These are phyloP conservation scores for Fusarium sulawesiense DNA, from an alignment of 2,329 filamentous ascomycete species.

Conservation along the genomic window DNA sequence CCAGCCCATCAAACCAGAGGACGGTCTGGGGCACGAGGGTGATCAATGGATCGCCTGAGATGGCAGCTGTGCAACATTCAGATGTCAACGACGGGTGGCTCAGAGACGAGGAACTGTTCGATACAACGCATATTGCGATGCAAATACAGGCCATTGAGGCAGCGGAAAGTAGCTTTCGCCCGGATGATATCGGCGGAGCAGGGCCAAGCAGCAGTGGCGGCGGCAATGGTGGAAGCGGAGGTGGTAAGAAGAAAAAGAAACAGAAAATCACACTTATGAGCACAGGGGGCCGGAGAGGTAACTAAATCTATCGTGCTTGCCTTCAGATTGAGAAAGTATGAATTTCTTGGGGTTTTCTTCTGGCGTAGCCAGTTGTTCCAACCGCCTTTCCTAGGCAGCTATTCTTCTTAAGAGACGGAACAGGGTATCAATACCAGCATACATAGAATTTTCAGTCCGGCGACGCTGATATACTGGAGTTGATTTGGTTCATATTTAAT, in stretches of 20 bases:
- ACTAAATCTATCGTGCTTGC: slow-evolving; percentile 40
- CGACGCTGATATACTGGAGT: not conserved
- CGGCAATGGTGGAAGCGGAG: slow-evolving; percentile 49
- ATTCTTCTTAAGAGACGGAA: slow-evolving; percentile 10
- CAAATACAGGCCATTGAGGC: slow-evolving; percentile 68
- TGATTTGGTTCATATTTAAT: not conserved
- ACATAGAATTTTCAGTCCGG: slow-evolving; percentile 7
- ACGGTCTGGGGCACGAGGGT: slow-evolving; percentile 94
- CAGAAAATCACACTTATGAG: slow-evolving; percentile 80
- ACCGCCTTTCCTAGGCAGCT: not conserved
- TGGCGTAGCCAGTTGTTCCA: not conserved
- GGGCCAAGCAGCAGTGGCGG: slow-evolving; percentile 35
- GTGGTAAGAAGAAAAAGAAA: slow-evolving; percentile 74
- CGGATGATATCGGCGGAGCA: slow-evolving; percentile 34
- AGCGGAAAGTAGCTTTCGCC: slow-evolving; percentile 46
- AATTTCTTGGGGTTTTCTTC: not conserved
- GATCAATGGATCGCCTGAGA: slow-evolving; percentile 69
- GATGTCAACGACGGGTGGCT: slow-evolving; percentile 82
- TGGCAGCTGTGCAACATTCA: slow-evolving; percentile 52
- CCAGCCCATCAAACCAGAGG: slow-evolving; percentile 78
- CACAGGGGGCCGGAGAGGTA: slow-evolving; percentile 67
- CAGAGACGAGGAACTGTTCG: slow-evolving; percentile 80
- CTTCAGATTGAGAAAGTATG: slow-evolving; percentile 2
- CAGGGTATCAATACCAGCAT: slow-evolving; percentile 3
- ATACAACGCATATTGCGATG: slow-evolving; percentile 67